These are phyloP conservation scores for Incumbomyces delicatus DNA, from an alignment of 2,329 filamentous ascomycete species.

Conservation along the genomic window DNA sequence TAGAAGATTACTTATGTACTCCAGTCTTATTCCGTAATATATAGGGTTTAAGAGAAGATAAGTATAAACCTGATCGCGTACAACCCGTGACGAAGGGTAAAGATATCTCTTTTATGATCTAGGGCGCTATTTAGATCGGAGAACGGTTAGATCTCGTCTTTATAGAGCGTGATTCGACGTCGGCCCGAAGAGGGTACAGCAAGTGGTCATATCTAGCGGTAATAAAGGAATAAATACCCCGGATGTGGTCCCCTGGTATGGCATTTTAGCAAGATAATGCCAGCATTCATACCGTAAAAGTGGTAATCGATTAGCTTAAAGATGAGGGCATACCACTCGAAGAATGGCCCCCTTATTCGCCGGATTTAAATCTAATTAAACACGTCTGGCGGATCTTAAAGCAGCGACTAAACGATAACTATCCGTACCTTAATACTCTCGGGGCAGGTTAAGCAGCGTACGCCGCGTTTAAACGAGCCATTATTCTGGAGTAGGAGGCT, in stretches of 20 bases:
- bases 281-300: constrained; percentile 15
- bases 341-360: constrained; percentile 19
- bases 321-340: constrained; percentile 14
- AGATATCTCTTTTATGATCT: constrained; percentile 16
- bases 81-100: constrained; percentile 12
- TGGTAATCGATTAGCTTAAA: constrained; percentile 12
- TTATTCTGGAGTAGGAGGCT: constrained; percentile 9
- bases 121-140: constrained; percentile 16
- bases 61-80: too few relatives aligned
- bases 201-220: constrained; percentile 11
- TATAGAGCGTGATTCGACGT: constrained; percentile 12
- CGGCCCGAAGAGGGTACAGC: constrained; percentile 8
- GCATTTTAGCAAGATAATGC: constrained; percentile 21
- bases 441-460: constrained; percentile 7
- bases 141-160: constrained; percentile 9
- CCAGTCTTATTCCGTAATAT: too few relatives aligned
- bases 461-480: constrained; percentile 11
- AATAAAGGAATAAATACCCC: constrained; percentile 11
- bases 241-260: constrained; percentile 3
- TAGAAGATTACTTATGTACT: too few relatives aligned
- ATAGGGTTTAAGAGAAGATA: too few relatives aligned
- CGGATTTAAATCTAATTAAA: constrained; percentile 25
- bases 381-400: constrained; percentile 21
- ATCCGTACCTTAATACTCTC: constrained; percentile 16
- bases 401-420: constrained; percentile 13